Evolutionary conservation across 164 flowering plant genomes (phyloP), one percentile per base, ranked within the genome.

Genomic region (Aristolochia fimbriata): DNA sequence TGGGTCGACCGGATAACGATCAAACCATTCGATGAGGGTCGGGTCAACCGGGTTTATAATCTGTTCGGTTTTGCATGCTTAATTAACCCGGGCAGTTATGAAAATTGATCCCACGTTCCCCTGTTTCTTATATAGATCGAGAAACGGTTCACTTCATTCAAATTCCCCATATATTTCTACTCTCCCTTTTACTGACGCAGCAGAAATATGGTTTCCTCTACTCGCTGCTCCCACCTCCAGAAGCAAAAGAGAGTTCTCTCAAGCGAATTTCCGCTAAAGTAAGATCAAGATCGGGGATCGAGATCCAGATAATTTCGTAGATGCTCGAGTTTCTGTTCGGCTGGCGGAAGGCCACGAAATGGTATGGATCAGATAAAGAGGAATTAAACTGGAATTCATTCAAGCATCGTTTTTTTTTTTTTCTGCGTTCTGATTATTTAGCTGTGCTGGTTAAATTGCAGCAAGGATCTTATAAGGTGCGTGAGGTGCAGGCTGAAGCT

Each of bases 401-500:
- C 31, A 4, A 17, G 6, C 2, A 24, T 24, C 14, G 14, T 49
- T 49, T 17, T 49, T 15, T 49, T 49, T 5, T 15, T n/a, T 3
- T 11, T 21, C 1, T 3, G 12, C 37, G 16, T 48, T 17, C 17
- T 27, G 41, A 17, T n/a, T n/a, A 12, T 30, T 47, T 17, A n/a
- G n/a, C 30, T 24, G 43, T 3, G 43, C 10, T 47, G 52, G 52
- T 4, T 25, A 41, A 27, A 27, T 53, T 75, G 71, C 82, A 91
- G 96, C 57, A 88, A 88, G 80, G 82, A 61, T 45, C 66, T 88
- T 81, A 70, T 88, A 31, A 78, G 70, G 60, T 67, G 62, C 7
- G 80, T 77, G 37, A 90, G 76, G 68, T 74, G 85, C 62, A 86
- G 95, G 20, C 68, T 92, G 1, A 85, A 79, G 76, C 72, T 81